A percentile compares a stretch with the other conserved stretches of the same genome.
Conservation (phyloP, 441 rosid species). For the Pelargonium fulgidum region DNA sequence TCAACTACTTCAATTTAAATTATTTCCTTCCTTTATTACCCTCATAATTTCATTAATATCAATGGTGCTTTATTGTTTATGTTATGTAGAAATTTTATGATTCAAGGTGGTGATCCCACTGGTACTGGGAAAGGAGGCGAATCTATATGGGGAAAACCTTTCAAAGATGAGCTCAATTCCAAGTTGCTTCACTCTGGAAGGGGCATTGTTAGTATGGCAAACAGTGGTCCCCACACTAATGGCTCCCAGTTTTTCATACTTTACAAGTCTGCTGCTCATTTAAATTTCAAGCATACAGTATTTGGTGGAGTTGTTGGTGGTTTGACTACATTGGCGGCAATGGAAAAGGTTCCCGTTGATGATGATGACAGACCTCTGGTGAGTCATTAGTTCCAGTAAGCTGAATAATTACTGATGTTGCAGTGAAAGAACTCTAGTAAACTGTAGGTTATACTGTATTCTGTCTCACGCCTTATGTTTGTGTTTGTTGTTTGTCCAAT, state of each 20-base stretch:
- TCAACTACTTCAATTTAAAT: conserved; percentile 7
- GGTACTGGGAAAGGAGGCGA: conserved; percentile 90
- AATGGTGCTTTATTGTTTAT: conserved; percentile 2
- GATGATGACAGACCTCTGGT: conserved; percentile 76
- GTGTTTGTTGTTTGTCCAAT: conserved; percentile 15
- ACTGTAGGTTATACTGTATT: background rate
- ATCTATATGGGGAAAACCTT: conserved; percentile 94
- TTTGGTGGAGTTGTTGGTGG: conserved; percentile 94
- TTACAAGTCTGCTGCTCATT: conserved; percentile 90
- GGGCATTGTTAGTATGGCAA: conserved; percentile 96
- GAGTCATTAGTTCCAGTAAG: conserved; percentile 21
- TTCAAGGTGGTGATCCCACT: conserved; percentile 98
- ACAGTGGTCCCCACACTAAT: conserved; percentile 93
- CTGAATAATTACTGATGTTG: background rate
- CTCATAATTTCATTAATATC: background rate
- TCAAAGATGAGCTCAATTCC: conserved; percentile 83
- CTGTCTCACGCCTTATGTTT: conserved; percentile 9
- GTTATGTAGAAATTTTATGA: conserved; percentile 74
- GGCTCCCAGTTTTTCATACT: conserved; percentile 96
- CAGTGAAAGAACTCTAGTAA: background rate
- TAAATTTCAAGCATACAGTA: conserved; percentile 86
- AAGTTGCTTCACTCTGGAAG: conserved; percentile 87
- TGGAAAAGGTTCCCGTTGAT: conserved; percentile 86
- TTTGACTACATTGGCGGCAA: conserved; percentile 61
- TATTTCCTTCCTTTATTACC: conserved; percentile 6